phyloP scores from a whole-genome alignment of 371 early-diverging fungal genomes.

The Rhizopus arrhizus region DNA sequence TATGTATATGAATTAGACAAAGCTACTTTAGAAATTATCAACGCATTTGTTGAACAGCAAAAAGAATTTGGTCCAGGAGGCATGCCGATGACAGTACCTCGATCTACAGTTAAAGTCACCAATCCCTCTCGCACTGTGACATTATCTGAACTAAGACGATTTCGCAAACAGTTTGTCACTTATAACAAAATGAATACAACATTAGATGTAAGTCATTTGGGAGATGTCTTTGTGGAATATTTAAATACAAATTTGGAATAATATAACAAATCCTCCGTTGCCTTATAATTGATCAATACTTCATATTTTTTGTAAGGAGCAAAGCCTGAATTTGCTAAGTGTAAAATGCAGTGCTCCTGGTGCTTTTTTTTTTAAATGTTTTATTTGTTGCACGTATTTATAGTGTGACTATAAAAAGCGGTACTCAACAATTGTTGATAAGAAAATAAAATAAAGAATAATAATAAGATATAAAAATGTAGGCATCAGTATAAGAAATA shows the following conservation, averaged over 20 bases:
- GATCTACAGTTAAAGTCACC: conserved; percentile 52
- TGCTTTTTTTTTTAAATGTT: too few species aligned
- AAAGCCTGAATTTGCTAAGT: too few species aligned
- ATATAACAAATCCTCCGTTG: not conserved
- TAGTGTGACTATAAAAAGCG: too few species aligned
- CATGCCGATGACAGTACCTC: conserved; percentile 65
- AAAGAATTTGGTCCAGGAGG: conserved; percentile 68
- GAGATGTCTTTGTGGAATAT: conserved; percentile 88
- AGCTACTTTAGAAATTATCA: conserved; percentile 78
- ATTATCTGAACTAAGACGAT: conserved; percentile 79
- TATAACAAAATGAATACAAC: conserved; percentile 86
- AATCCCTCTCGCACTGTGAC: conserved; percentile 79
- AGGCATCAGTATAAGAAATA: too few species aligned
- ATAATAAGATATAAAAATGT: too few species aligned
- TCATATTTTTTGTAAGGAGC: too few species aligned
- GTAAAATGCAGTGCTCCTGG: too few species aligned
- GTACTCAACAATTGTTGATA: too few species aligned
- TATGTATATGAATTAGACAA: conserved; percentile 89
- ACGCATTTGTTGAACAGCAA: conserved; percentile 77
- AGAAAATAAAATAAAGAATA: too few species aligned
- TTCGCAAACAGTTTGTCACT: conserved; percentile 83
- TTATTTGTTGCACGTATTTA: too few species aligned
- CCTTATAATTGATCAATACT: too few species aligned
- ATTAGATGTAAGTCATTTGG: conserved; percentile 67
- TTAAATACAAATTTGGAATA: conserved; percentile 70